Evolutionary conservation across 345 rosid genomes (phyloP).

Genomic region (Acer yangbiense): DNA sequence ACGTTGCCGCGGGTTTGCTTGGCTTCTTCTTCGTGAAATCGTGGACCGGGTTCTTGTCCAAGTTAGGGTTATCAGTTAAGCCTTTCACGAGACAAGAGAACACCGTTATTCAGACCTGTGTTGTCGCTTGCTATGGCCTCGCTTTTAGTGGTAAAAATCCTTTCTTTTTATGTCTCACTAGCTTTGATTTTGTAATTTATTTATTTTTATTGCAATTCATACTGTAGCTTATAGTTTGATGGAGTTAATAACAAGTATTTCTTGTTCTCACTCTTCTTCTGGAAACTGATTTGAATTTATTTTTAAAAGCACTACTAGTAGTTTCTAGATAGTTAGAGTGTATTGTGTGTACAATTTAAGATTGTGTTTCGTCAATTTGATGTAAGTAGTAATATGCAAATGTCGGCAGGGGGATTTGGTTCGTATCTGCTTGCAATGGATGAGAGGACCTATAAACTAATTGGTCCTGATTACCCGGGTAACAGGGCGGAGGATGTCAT

Average conservation of each 20-base stretch:
- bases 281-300: too few species aligned
- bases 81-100: constrained; percentile 94
- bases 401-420: constrained; percentile 76
- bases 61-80: constrained; percentile 55
- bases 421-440: constrained; percentile 90
- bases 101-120: constrained; percentile 92
- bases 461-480: constrained; percentile 86
- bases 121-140: constrained; percentile 96
- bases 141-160: constrained; percentile 66
- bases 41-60: constrained; percentile 72
- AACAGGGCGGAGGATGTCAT: constrained; percentile 69
- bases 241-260: background rate
- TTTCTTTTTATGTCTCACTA: background rate
- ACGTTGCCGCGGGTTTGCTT: constrained; percentile 91
- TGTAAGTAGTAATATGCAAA: background rate
- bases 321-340: too few species aligned
- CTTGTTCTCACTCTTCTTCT: background rate
- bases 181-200: background rate
- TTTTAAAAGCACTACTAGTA: too few species aligned
- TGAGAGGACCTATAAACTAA: constrained; percentile 74
- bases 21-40: constrained; percentile 93
- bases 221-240: too few species aligned
- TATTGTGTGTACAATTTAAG: background rate
- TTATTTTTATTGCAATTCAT: background rate
- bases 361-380: background rate